Base-by-base conservation (phyloP, 805 yeast species). In the Diddensiella transvaalensis region DNA sequence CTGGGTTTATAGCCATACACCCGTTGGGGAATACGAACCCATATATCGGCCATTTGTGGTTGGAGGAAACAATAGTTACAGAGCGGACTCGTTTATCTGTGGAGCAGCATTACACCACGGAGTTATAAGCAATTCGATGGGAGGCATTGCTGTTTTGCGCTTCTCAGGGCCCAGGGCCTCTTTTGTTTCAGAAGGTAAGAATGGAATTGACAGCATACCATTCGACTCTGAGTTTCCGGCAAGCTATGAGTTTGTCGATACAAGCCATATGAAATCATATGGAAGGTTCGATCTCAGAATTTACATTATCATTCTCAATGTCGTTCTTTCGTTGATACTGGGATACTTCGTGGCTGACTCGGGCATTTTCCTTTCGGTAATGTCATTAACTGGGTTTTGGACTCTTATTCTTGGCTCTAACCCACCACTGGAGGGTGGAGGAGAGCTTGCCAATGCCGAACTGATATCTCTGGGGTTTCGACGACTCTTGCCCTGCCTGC, bases 41-140 rank as follows among this genome's bases (percentile, higher is more conserved):
- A 85, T 86, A 60, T 87, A 90, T 60, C 65, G 81, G 45, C 85
- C 85, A 1, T 87, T 73, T 57, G 78, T 80, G 26, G 77, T 90
- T 22, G 96, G 96, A 2, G 95, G 96, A 15, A 90, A 90, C 17
- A 54, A 59, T 4, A 30, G 49, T 0, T 90, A 88, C 61, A 72
- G 98, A 54, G 90, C 87, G 0, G 98, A 90, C 66, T 87, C 96
- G 1, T 89, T 73, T 58, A 83, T 91, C 0, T 90, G 98, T 63
- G 91, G 89, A 0, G 85, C 96, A 2, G 97, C 93, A 0, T 78
- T 86, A 3, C 96, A 90, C 65, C 81, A 90, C 1, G 96, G 96
- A 1, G 64, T 82, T 0, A 68, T 89, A 0, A 83, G 93, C 0
- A 83, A 91, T 11, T 60, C 73, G 22, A 70, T 69, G 49, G 98